These are phyloP conservation scores for Cytospora piceae DNA, from an alignment of 2,329 filamentous ascomycete species.

Conservation along the genomic window DNA sequence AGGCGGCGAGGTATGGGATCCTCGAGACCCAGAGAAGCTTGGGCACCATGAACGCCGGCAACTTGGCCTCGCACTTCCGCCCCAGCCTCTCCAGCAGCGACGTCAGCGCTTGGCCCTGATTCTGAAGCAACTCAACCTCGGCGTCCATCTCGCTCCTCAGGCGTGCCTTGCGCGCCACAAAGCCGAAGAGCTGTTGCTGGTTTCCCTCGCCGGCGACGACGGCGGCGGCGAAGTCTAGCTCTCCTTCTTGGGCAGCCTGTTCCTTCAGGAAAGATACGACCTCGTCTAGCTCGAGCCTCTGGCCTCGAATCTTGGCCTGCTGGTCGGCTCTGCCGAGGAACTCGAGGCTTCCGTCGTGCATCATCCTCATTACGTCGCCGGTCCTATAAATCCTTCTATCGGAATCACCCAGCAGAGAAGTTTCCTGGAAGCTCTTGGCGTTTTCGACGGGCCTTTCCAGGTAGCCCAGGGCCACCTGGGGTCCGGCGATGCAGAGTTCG, in stretches of 20 bases:
- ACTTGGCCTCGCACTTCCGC: conserved; percentile 24
- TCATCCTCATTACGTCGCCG: conserved; percentile 32
- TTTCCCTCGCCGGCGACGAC: conserved; percentile 19
- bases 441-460: conserved; percentile 27
- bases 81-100: conserved; percentile 21
- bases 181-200: conserved; percentile 30
- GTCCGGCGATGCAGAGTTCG: conserved; percentile 23
- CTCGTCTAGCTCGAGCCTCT: conserved; percentile 30
- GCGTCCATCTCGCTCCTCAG: conserved; percentile 26
- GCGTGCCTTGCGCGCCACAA: conserved; percentile 28
- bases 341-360: conserved; percentile 29
- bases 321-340: conserved; percentile 32
- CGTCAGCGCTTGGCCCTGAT: conserved; percentile 6
- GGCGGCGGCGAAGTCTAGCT: conserved; percentile 28
- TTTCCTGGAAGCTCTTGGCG: conserved; percentile 28
- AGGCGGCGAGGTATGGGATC: conserved; percentile 32
- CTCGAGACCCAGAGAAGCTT: conserved; percentile 32
- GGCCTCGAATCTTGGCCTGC: conserved; percentile 31
- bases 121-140: conserved; percentile 25
- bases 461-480: conserved; percentile 32
- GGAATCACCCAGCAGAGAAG: conserved; percentile 9
- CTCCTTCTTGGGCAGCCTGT: conserved; percentile 22
- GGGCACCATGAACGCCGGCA: conserved; percentile 35
- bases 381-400: conserved; percentile 31
- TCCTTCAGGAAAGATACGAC: conserved; percentile 29